Evolutionary conservation across 441 rosid genomes (phyloP).

Genomic region (Eutrema salsugineum): DNA sequence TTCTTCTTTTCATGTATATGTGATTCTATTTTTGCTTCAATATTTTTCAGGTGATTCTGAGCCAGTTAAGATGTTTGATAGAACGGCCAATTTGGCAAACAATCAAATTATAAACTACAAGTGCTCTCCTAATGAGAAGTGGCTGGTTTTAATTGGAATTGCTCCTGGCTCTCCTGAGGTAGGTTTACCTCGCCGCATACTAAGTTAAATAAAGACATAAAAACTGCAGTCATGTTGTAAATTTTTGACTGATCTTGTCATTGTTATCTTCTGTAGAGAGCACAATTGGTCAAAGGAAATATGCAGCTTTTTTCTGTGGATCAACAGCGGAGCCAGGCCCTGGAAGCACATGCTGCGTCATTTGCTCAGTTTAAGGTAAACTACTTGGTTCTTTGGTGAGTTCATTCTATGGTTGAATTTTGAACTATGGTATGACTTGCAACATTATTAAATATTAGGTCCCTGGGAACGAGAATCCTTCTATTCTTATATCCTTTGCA

Average conservation of each 20-base stretch:
- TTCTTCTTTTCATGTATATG: neutral
- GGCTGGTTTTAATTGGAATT: conserved; percentile 95
- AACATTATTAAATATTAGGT: conserved; percentile 40
- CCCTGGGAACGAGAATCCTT: conserved; percentile 91
- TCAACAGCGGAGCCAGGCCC: conserved; percentile 99
- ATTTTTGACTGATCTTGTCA: conserved; percentile 2
- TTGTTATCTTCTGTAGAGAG: conserved; percentile 55
- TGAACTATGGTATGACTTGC: neutral
- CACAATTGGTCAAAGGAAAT: conserved; percentile 95
- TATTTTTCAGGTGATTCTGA: conserved; percentile 82
- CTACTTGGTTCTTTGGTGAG: neutral
- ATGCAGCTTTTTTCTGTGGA: conserved; percentile 99
- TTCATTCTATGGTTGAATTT: neutral
- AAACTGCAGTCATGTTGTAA: neutral
- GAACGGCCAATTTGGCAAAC: conserved; percentile 91
- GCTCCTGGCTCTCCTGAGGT: conserved; percentile 99
- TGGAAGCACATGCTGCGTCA: conserved; percentile 99
- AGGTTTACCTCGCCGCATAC: neutral
- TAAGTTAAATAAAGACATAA: neutral
- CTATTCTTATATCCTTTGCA: conserved; percentile 80
- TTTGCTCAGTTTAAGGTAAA: conserved; percentile 88
- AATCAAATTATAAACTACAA: conserved; percentile 98
- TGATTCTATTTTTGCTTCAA: neutral
- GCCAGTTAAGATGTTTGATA: conserved; percentile 96
- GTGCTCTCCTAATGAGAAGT: conserved; percentile 89